Evolutionary conservation across 164 flowering plant genomes (phyloP).

Genomic region (Dillenia turbinata): DNA sequence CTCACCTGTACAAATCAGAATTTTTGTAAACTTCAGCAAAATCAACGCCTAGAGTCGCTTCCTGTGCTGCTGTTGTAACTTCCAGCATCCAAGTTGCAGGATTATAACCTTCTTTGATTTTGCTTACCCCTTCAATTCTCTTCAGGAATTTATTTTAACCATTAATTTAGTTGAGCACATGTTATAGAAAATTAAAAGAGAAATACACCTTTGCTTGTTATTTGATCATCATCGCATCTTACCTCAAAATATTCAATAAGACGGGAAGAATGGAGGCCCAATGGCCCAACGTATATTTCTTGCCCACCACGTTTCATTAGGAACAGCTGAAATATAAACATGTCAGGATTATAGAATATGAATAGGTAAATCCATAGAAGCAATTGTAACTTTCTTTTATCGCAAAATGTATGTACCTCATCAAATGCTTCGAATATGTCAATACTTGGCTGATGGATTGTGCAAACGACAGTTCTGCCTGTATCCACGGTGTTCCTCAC

Average conservation of each 20-base stretch:
- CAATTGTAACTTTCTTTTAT: neutral
- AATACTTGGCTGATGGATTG: neutral
- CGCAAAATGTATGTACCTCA: neutral
- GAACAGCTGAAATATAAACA: constrained; percentile 19
- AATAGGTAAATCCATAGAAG: neutral
- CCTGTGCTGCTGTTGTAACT: constrained; percentile 30
- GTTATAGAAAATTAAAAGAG: too few relatives aligned
- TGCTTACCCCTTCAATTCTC: constrained; percentile 24
- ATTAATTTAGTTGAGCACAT: neutral
- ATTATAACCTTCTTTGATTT: constrained; percentile 5
- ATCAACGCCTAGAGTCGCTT: constrained; percentile 22
- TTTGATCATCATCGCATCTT: neutral
- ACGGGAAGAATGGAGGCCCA: constrained; percentile 28
- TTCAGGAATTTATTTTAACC: neutral
- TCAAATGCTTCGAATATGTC: constrained; percentile 7
- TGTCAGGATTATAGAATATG: neutral
- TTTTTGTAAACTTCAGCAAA: constrained; percentile 29
- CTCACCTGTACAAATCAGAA: constrained; percentile 29
- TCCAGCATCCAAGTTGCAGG: constrained; percentile 41
- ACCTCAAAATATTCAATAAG: constrained; percentile 36
- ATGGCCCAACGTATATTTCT: constrained; percentile 30
- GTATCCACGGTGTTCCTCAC: too few relatives aligned
- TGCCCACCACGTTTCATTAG: constrained; percentile 41
- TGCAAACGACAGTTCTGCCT: too few relatives aligned
- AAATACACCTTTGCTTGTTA: neutral